These are phyloP conservation scores for Aegle marmelos DNA, from an alignment of 345 rosid genomes.

Conservation along the genomic window DNA sequence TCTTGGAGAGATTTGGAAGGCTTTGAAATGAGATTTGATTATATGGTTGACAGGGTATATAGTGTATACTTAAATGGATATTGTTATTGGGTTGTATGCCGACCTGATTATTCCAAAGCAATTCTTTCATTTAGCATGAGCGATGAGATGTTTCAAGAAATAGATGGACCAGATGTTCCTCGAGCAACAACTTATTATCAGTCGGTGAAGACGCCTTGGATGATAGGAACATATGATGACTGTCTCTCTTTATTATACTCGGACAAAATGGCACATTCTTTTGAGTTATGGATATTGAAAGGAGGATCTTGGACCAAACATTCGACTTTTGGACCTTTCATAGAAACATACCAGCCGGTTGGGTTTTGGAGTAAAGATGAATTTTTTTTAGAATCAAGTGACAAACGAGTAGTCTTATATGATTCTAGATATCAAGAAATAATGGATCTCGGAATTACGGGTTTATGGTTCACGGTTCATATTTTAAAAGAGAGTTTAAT, in stretches of 20 bases:
- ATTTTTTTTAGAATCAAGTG: no score
- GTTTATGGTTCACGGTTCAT: no score
- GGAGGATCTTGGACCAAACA: background rate
- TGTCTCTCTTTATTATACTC: background rate
- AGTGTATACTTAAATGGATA: background rate
- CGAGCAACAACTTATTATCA: background rate
- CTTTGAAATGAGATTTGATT: background rate
- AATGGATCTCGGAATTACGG: no score
- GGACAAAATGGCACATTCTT: background rate
- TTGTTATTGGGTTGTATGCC: background rate
- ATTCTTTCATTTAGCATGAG: background rate
- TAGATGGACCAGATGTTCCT: background rate
- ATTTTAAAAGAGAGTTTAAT: no score
- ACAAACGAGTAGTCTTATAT: no score
- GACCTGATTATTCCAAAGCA: background rate
- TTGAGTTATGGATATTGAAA: background rate
- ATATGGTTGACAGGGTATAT: background rate
- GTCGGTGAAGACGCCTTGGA: background rate
- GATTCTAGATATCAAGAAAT: no score
- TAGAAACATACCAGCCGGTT: no score
- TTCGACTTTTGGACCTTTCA: background rate
- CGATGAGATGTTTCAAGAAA: no score
- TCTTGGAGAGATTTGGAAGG: background rate
- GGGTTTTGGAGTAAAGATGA: no score
- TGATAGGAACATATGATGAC: no score